Conservation (phyloP, 305 asterid species). For the Rubia peregrina region DNA sequence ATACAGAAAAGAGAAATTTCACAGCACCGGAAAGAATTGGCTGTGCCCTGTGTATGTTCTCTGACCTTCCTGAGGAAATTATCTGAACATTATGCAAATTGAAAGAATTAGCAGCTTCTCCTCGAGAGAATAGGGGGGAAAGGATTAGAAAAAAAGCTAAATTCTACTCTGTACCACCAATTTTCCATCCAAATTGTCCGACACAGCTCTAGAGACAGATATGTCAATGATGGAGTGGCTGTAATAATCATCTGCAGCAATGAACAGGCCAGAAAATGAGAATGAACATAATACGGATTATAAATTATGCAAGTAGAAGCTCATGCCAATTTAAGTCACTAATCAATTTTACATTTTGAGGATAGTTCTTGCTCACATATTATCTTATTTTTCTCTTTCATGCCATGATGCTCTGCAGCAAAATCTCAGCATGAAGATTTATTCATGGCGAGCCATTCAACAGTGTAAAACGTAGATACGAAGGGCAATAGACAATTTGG, state of each 20-base stretch:
- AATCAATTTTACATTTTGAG: background rate
- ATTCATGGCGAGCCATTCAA: background rate
- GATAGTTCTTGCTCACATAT: background rate
- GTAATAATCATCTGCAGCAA: constrained; percentile 53
- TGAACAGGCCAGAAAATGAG: constrained; percentile 12
- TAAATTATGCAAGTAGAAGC: background rate
- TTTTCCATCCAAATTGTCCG: constrained; percentile 52
- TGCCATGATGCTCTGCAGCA: background rate
- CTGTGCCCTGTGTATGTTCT: constrained; percentile 50
- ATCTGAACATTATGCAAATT: constrained; percentile 43
- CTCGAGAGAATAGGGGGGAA: constrained; percentile 21
- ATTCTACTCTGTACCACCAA: constrained; percentile 41
- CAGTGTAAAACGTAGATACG: background rate
- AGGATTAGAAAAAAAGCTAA: constrained; percentile 1
- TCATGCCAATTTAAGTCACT: background rate
- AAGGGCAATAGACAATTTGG: background rate
- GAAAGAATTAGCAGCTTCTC: constrained; percentile 12
- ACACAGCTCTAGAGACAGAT: constrained; percentile 47
- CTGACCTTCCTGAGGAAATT: constrained; percentile 67
- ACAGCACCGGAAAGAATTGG: constrained; percentile 76
- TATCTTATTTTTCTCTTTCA: background rate
- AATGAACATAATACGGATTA: constrained; percentile 1
- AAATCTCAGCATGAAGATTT: background rate
- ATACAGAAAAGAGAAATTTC: constrained; percentile 21
- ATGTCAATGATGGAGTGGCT: constrained; percentile 53